These are phyloP conservation scores for Aegle marmelos DNA, from an alignment of 345 rosid genomes.

Conservation along the genomic window DNA sequence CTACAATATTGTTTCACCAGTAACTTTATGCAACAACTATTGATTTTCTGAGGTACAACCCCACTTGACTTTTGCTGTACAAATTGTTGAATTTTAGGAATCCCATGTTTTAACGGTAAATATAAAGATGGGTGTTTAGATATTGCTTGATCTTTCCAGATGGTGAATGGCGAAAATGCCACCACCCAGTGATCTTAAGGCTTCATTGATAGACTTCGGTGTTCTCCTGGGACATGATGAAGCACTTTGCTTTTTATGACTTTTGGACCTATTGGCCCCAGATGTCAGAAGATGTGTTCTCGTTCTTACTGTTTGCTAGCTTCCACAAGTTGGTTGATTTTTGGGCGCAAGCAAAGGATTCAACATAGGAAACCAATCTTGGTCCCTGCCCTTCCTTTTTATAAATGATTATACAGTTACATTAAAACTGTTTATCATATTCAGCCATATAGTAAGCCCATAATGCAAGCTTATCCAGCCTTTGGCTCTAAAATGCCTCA, in stretches of 20 bases:
- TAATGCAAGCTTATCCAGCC: background rate
- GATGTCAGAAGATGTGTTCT: slow-evolving; percentile 9
- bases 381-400: slow-evolving; percentile 19
- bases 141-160: slow-evolving; percentile 23
- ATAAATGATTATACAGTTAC: slow-evolving; percentile 10
- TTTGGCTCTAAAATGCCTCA: background rate
- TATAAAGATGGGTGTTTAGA: slow-evolving; percentile 5
- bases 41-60: slow-evolving; percentile 5
- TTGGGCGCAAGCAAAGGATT: slow-evolving; percentile 16
- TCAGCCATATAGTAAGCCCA: background rate
- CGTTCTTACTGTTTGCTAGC: slow-evolving; percentile 15
- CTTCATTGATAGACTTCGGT: background rate
- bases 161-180: background rate
- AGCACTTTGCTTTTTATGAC: slow-evolving; percentile 15
- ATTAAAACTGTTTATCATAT: background rate
- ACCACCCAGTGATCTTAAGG: background rate
- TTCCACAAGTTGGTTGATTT: slow-evolving; percentile 19
- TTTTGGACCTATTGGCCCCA: slow-evolving; percentile 19
- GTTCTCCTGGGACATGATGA: background rate
- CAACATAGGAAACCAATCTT: slow-evolving; percentile 17
- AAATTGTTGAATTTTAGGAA: slow-evolving; percentile 27
- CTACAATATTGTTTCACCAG: slow-evolving; percentile 12
- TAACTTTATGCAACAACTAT: slow-evolving; percentile 5
- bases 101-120: slow-evolving; percentile 25
- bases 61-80: slow-evolving; percentile 17